Base-by-base conservation (phyloP, 805 yeast genomes). In the Metschnikowia lochheadii region DNA sequence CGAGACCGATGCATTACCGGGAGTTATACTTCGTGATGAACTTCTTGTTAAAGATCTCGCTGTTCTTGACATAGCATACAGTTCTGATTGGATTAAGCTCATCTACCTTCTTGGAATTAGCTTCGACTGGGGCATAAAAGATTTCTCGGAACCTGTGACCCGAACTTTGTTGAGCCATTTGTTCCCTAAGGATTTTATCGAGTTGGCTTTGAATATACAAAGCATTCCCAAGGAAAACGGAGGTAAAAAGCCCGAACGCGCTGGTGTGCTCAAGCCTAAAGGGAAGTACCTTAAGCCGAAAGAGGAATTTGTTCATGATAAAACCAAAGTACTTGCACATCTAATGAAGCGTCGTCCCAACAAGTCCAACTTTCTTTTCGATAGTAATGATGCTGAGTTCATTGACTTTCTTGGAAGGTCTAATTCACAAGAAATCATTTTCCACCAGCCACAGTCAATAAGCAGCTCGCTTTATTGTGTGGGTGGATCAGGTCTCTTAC, bases 71-170 rank as follows among this genome's bases (percentile, higher is more conserved):
- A 63, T 58, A 2, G 55, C 64, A 2, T 66, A 73, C 32, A 63
- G 76, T 0, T 62, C 65, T 38, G 83, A 79, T 50, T 83, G 88
- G 88, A 66, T 81, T 0, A 61, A 68, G 23, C 54, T 79, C 3
- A 66, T 82, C 0, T 76, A 70, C 53, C 66, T 66, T 46, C 60
- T 84, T 44, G 76, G 77, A 0, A 47, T 67, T 18, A 84, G 80
- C 0, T 76, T 72, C 39, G 66, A 67, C n/a, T 82, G 83, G 72
- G 67, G 77, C 14, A 79, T 60, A 47, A 64, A 67, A 40, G 76
- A 72, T 7, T 61, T 66, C 37, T 51, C 67, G 4, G 59, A 57
- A 7, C 68, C 66, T 15, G 64, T 77, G 11, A 57, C 67, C n/a
- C 34, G 17, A 8, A 40, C 26, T 4, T 45, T 52, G 33, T 48